A percentile compares a stretch with the other conserved stretches of the same genome.
Conservation (phyloP, 2,329 filamentous ascomycete genomes). For the Didymella pinodella region DNA sequence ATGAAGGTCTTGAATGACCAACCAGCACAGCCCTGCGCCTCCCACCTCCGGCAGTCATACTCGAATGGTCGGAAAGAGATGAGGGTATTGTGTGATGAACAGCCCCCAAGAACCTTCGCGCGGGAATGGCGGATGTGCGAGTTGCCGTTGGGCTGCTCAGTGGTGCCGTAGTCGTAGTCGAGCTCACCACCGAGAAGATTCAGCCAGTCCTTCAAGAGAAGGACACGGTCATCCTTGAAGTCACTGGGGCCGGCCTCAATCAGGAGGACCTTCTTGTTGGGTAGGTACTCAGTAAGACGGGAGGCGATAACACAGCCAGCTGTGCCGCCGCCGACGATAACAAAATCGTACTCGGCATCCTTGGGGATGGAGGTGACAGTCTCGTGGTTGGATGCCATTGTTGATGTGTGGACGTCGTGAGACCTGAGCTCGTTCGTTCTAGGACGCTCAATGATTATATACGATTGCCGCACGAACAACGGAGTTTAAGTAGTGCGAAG, state of each 20-base stretch:
- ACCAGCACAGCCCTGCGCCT: slow-evolving; percentile 79
- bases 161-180: slow-evolving; percentile 90
- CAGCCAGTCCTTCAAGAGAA: slow-evolving; percentile 88
- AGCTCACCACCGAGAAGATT: slow-evolving; percentile 82
- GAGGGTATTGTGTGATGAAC: slow-evolving; percentile 91
- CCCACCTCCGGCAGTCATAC: slow-evolving; percentile 87
- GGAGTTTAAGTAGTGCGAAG: slow-evolving; percentile 18
- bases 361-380: slow-evolving; percentile 70
- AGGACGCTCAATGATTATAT: slow-evolving; percentile 17
- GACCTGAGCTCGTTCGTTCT: slow-evolving; percentile 6
- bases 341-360: slow-evolving; percentile 76
- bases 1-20: slow-evolving; percentile 89
- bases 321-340: slow-evolving; percentile 85
- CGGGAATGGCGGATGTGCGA: slow-evolving; percentile 90
- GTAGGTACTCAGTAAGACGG: slow-evolving; percentile 81
- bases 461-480: slow-evolving; percentile 2
- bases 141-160: slow-evolving; percentile 90
- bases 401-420: slow-evolving; percentile 6
- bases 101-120: slow-evolving; percentile 90
- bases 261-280: slow-evolving; percentile 79
- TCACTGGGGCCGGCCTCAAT: slow-evolving; percentile 91
- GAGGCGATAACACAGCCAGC: slow-evolving; percentile 86
- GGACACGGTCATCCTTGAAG: slow-evolving; percentile 84
- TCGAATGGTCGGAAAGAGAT: slow-evolving; percentile 93
- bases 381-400: slow-evolving; percentile 55